phyloP scores from a whole-genome alignment of 2,329 filamentous ascomycete species.

The Aspergillus eucalypticola region DNA sequence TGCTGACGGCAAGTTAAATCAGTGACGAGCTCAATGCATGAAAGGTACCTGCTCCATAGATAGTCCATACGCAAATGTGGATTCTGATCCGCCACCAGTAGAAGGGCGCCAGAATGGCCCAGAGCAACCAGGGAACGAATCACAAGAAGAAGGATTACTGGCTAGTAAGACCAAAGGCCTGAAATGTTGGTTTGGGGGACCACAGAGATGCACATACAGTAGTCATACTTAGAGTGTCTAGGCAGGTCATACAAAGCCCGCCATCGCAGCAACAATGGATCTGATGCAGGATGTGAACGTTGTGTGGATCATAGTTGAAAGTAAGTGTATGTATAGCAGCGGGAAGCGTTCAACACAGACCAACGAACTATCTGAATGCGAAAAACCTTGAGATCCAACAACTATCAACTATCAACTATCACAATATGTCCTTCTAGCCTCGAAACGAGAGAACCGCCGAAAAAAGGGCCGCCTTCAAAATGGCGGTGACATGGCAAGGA shows the following conservation, averaged over 20 bases:
- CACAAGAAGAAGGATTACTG: neutral
- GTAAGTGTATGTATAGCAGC: constrained; percentile 14
- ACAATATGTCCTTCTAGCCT: neutral
- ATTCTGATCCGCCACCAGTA: neutral
- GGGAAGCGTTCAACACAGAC: constrained; percentile 19
- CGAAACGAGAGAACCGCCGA: constrained; percentile 3
- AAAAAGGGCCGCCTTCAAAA: constrained; percentile 4
- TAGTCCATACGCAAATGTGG: neutral
- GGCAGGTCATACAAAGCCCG: neutral
- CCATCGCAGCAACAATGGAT: neutral
- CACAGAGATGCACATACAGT: neutral
- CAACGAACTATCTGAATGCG: constrained; percentile 9
- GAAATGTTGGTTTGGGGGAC: neutral
- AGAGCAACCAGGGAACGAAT: neutral
- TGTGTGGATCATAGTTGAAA: constrained; percentile 20
- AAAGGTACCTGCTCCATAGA: neutral
- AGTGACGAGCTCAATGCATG: neutral
- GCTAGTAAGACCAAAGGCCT: neutral
- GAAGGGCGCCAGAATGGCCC: neutral
- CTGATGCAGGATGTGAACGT: constrained; percentile 25
- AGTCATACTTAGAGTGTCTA: neutral
- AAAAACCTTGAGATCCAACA: neutral
- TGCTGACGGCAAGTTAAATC: constrained; percentile 6
- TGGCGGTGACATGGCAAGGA: constrained; percentile 15
- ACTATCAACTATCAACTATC: neutral